These are phyloP conservation scores for Vanilla planifolia DNA, from an alignment of 106 monocot genomes.

Conservation along the genomic window DNA sequence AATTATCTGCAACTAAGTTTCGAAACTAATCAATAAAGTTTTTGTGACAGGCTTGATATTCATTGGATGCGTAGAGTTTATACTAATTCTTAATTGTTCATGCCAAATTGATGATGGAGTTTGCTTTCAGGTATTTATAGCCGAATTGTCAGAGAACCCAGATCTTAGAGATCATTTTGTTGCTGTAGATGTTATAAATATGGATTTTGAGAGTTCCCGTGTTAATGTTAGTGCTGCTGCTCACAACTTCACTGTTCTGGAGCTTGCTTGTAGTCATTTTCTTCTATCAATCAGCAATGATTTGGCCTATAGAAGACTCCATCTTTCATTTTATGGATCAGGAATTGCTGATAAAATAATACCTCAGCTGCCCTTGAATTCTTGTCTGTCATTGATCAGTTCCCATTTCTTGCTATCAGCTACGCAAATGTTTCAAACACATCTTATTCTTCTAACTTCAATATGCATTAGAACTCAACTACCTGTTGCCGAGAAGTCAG, in stretches of 20 bases:
- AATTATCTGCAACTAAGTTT: too few relatives aligned
- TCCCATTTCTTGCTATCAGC: constrained; percentile 12
- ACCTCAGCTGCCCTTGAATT: constrained; percentile 22
- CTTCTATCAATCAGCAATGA: constrained; percentile 29
- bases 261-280: constrained; percentile 42
- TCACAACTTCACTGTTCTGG: constrained; percentile 13
- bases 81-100: too few relatives aligned
- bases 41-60: too few relatives aligned
- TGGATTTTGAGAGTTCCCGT: constrained; percentile 15
- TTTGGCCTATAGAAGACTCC: constrained; percentile 16
- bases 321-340: constrained; percentile 31
- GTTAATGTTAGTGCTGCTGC: neutral
- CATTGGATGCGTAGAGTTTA: too few relatives aligned
- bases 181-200: constrained; percentile 16
- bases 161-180: constrained; percentile 21
- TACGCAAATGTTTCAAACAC: constrained; percentile 39
- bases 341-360: constrained; percentile 7
- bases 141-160: constrained; percentile 20
- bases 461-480: constrained; percentile 31
- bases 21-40: too few relatives aligned
- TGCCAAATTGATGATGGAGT: constrained; percentile 5
- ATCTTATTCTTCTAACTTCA: constrained; percentile 31
- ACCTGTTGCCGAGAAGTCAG: constrained; percentile 9
- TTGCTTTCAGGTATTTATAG: constrained; percentile 29
- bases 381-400: constrained; percentile 21